These are phyloP conservation scores for Agaricales sp. DNA, from an alignment of 1,284 basidiomycete genomes.

Conservation along the genomic window DNA sequence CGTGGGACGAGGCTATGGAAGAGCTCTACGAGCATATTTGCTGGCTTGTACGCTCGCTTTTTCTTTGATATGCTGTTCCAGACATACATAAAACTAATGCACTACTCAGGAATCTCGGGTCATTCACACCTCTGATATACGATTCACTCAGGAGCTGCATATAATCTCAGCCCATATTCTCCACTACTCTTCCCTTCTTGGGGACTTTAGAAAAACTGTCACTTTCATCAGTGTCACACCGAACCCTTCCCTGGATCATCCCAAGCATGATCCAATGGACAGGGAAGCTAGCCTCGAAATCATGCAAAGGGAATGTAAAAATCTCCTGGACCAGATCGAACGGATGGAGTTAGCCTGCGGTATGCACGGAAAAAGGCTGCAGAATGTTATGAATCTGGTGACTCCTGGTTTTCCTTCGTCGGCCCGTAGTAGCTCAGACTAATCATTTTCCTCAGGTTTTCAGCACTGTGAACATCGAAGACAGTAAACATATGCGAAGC, in stretches of 20 bases:
- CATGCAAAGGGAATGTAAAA: constrained; percentile 32
- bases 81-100: neutral
- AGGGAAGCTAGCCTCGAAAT: constrained; percentile 6
- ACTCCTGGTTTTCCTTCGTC: constrained; percentile 9
- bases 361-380: constrained; percentile 36
- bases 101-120: constrained; percentile 29
- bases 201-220: constrained; percentile 39
- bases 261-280: constrained; percentile 7
- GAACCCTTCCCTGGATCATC: constrained; percentile 28
- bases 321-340: constrained; percentile 33
- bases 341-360: constrained; percentile 29
- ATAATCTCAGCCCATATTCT: constrained; percentile 42
- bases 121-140: constrained; percentile 25
- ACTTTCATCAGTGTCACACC: constrained; percentile 31
- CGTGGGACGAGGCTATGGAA: constrained; percentile 47
- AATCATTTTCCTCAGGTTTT: constrained; percentile 26
- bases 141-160: constrained; percentile 38
- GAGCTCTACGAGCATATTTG: constrained; percentile 33
- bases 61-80: neutral
- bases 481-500: constrained; percentile 34
- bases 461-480: constrained; percentile 37
- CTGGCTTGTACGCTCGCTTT: constrained; percentile 20
- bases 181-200: constrained; percentile 38
- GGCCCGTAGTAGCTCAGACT: neutral
- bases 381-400: constrained; percentile 45